These are phyloP conservation scores for Bipolaris oryzae DNA, from an alignment of 2,329 filamentous ascomycete genomes.

Conservation along the genomic window DNA sequence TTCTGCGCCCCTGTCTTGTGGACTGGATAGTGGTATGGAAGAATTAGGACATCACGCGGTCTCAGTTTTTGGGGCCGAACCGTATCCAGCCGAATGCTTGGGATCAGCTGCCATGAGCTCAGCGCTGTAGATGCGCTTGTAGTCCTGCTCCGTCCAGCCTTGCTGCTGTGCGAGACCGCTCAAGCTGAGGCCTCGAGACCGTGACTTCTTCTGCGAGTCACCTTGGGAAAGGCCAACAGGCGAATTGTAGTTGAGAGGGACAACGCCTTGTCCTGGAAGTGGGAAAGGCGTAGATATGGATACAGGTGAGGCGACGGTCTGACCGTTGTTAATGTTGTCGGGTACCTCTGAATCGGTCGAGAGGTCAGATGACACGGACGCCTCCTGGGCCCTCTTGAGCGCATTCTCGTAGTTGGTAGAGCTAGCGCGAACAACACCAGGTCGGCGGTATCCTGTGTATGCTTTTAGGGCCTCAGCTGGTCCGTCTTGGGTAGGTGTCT, in stretches of 20 bases:
- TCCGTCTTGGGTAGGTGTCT: slow-evolving; percentile 7
- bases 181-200: slow-evolving; percentile 39
- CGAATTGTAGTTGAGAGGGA: slow-evolving; percentile 36
- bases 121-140: slow-evolving; percentile 40
- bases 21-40: no score
- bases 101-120: slow-evolving; percentile 31
- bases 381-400: slow-evolving; percentile 29
- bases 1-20: no score
- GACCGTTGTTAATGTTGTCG: slow-evolving; percentile 15
- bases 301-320: slow-evolving; percentile 23
- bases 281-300: slow-evolving; percentile 31
- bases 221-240: slow-evolving; percentile 28
- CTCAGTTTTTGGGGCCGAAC: slow-evolving; percentile 20
- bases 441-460: slow-evolving; percentile 31
- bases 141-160: slow-evolving; percentile 46
- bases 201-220: slow-evolving; percentile 38
- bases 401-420: slow-evolving; percentile 44
- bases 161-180: slow-evolving; percentile 38
- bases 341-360: slow-evolving; percentile 21
- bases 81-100: slow-evolving; percentile 35
- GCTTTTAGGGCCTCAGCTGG: slow-evolving; percentile 36
- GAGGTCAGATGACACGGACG: slow-evolving; percentile 33
- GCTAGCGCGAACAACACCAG: slow-evolving; percentile 31
- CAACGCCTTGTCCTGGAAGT: slow-evolving; percentile 41
- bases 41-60: neutral